These are phyloP conservation scores for Trichoderma koningiopsis DNA, from an alignment of 2,329 filamentous ascomycete genomes.

Conservation along the genomic window DNA sequence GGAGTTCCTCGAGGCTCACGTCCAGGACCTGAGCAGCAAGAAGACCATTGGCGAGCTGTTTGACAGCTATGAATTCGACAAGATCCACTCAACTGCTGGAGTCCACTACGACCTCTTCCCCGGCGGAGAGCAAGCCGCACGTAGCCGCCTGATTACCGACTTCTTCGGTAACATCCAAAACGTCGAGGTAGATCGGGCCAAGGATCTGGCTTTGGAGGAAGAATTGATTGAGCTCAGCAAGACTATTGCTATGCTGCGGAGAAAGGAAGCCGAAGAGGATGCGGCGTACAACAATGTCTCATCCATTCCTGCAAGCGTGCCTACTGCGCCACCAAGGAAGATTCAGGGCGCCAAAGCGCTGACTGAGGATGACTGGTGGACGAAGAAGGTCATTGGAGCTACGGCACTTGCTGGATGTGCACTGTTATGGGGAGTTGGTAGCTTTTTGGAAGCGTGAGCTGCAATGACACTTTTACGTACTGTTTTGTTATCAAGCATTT, in stretches of 20 bases:
- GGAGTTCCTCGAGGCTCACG: slow-evolving; percentile 90
- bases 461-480: not conserved
- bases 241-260: slow-evolving; percentile 59
- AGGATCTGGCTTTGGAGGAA: slow-evolving; percentile 63
- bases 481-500: not conserved
- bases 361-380: slow-evolving; percentile 68
- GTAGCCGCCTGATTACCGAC: slow-evolving; percentile 84
- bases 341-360: slow-evolving; percentile 56
- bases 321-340: slow-evolving; percentile 37
- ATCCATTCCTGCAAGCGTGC: slow-evolving; percentile 35
- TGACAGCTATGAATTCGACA: slow-evolving; percentile 90
- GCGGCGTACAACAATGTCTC: slow-evolving; percentile 35
- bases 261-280: slow-evolving; percentile 51
- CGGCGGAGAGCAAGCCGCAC: slow-evolving; percentile 75
- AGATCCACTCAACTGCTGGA: slow-evolving; percentile 91
- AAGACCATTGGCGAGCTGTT: slow-evolving; percentile 92
- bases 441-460: slow-evolving; percentile 47
- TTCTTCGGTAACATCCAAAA: slow-evolving; percentile 99
- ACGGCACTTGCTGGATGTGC: slow-evolving; percentile 64
- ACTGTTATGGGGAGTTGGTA: slow-evolving; percentile 60
- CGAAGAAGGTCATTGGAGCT: slow-evolving; percentile 64
- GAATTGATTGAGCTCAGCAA: slow-evolving; percentile 77
- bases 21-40: slow-evolving; percentile 82
- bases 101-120: slow-evolving; percentile 94
- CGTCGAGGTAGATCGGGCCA: slow-evolving; percentile 77